Evolutionary conservation across 768 basidiomycete species (phyloP).

Genomic region (Mycena pura): DNA sequence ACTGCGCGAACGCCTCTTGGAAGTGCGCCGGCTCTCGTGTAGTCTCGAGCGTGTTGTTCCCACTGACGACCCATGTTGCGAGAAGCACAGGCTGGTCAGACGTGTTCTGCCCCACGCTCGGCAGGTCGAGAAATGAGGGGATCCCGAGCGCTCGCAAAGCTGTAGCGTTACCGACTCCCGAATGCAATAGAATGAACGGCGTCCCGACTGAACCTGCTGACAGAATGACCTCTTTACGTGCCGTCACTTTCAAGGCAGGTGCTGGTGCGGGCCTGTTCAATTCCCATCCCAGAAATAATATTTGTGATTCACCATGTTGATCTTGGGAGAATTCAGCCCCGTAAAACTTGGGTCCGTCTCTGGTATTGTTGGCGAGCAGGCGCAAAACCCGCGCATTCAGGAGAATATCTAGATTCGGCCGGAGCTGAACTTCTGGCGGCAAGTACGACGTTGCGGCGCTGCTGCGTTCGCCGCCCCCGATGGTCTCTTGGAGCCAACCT

Average conservation of each 20-base stretch:
- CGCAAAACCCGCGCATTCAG: conserved; percentile 30
- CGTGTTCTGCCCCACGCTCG: not conserved
- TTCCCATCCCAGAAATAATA: no score
- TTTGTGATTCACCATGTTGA: not conserved
- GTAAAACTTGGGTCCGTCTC: no score
- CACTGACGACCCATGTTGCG: conserved; percentile 1
- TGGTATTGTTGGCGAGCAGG: not conserved
- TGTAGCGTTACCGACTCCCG: conserved; percentile 22
- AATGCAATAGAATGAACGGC: conserved; percentile 23
- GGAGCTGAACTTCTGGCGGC: conserved; percentile 22
- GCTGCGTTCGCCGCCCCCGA: conserved; percentile 33
- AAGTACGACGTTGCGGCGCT: conserved; percentile 39
- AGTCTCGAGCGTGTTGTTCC: conserved; percentile 17
- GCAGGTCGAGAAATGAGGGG: not conserved
- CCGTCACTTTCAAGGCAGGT: not conserved
- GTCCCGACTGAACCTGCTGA: conserved; percentile 40
- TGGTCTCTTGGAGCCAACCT: conserved; percentile 33
- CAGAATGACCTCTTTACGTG: conserved; percentile 37
- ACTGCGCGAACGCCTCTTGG: conserved; percentile 24
- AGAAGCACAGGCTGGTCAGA: conserved; percentile 1
- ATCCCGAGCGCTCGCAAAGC: not conserved
- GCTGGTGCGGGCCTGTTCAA: not conserved
- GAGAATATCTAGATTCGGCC: conserved; percentile 37
- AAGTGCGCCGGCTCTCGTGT: conserved; percentile 16
- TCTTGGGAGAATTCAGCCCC: conserved; percentile 13